Conservation (phyloP, 306 rosid genomes). For the Hippophae rhamnoides region DNA sequence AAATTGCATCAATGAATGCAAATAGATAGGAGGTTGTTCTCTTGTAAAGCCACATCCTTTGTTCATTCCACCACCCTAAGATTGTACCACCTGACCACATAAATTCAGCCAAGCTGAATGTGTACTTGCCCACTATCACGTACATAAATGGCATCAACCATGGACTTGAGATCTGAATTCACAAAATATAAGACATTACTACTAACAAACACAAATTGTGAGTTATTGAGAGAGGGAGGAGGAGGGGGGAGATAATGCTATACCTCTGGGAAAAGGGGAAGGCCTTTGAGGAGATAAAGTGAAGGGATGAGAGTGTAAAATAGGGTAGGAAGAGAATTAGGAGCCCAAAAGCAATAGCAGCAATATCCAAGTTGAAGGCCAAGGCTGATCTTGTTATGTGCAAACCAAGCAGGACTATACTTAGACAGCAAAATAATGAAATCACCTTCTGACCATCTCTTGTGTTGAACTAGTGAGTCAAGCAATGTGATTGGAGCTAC, state of each 20-base stretch:
- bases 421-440: slow-evolving; percentile 48
- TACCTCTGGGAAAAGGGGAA: slow-evolving; percentile 70
- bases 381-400: slow-evolving; percentile 38
- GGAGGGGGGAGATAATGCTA: neutral
- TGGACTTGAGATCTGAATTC: slow-evolving; percentile 54
- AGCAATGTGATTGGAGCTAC: slow-evolving; percentile 45
- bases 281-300: slow-evolving; percentile 48
- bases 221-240: neutral
- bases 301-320: slow-evolving; percentile 62
- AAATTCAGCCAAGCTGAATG: slow-evolving; percentile 47
- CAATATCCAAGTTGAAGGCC: slow-evolving; percentile 59
- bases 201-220: neutral
- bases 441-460: slow-evolving; percentile 86
- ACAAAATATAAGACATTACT: slow-evolving; percentile 2
- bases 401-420: slow-evolving; percentile 52
- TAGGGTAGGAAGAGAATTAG: slow-evolving; percentile 37
- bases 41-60: slow-evolving; percentile 71
- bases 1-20: slow-evolving; percentile 43
- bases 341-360: slow-evolving; percentile 49
- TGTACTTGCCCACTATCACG: slow-evolving; percentile 34
- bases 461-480: slow-evolving; percentile 55
- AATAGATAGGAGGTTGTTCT: slow-evolving; percentile 59
- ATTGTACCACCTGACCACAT: slow-evolving; percentile 51
- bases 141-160: slow-evolving; percentile 75
- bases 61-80: slow-evolving; percentile 84